A percentile compares a stretch with the other conserved stretches of the same genome.
These are phyloP conservation scores for Fusarium pseudocircinatum DNA, from an alignment of 2,329 filamentous ascomycete genomes.

Conservation along the genomic window DNA sequence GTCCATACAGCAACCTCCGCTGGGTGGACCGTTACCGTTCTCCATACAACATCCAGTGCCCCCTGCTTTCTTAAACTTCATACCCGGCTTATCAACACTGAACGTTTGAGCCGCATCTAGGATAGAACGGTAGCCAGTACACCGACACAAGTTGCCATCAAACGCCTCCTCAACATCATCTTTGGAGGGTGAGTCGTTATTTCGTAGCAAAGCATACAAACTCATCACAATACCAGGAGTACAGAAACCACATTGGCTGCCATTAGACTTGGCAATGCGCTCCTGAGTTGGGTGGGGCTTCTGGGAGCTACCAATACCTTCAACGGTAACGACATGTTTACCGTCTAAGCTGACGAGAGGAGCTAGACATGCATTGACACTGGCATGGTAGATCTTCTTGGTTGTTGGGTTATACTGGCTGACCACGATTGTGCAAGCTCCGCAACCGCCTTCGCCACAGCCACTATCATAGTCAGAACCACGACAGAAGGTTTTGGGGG, in stretches of 20 bases:
- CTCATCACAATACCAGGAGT: constrained; percentile 99
- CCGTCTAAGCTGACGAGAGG: constrained; percentile 93
- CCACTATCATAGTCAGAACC: constrained; percentile 59
- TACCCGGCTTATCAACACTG: constrained; percentile 61
- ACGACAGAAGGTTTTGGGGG: not conserved
- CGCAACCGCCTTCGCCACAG: constrained; percentile 95
- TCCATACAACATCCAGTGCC: constrained; percentile 78
- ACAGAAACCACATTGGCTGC: constrained; percentile 94
- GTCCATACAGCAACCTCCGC: constrained; percentile 75
- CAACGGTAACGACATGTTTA: constrained; percentile 97
- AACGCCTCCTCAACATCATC: constrained; percentile 95
- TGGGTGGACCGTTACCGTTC: constrained; percentile 55
- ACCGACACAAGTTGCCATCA: constrained; percentile 94
- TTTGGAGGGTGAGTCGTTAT: constrained; percentile 79
- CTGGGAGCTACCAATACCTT: constrained; percentile 91
- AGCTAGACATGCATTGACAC: constrained; percentile 94
- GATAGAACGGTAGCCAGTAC: constrained; percentile 94
- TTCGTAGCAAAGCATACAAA: constrained; percentile 89
- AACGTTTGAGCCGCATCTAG: constrained; percentile 94
- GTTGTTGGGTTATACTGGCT: constrained; percentile 95
- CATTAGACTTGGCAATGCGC: constrained; percentile 88
- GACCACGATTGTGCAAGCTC: constrained; percentile 94
- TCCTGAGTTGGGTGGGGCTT: constrained; percentile 90
- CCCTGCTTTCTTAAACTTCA: constrained; percentile 55
- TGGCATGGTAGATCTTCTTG: constrained; percentile 92